Conservation (phyloP, 352 stramenopile genomes). For the Phytopythium chamaehyphon region DNA sequence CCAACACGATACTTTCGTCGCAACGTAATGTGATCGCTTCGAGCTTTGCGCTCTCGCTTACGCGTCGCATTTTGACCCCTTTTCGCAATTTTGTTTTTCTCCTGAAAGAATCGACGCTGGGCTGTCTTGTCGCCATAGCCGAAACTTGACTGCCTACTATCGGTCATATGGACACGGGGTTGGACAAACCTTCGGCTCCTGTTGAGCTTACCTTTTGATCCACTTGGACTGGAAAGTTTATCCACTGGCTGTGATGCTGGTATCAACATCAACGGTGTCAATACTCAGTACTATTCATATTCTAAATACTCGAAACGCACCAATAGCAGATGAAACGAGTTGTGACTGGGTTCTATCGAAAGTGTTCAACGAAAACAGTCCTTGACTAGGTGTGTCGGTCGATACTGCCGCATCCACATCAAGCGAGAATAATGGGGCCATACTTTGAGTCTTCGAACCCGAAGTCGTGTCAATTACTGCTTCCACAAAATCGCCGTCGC, state of each 20-base stretch:
- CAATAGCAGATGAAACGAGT: constrained; percentile 25
- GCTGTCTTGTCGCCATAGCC: constrained; percentile 15
- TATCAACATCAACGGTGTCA: neutral
- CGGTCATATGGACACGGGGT: neutral
- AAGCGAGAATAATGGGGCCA: constrained; percentile 75
- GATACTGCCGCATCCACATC: constrained; percentile 31
- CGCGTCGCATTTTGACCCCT: constrained; percentile 49
- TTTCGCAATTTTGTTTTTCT: constrained; percentile 47
- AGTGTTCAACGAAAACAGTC: constrained; percentile 2
- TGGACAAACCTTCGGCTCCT: constrained; percentile 1
- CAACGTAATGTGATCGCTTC: constrained; percentile 53
- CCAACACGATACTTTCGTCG: constrained; percentile 64
- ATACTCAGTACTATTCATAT: too few species aligned
- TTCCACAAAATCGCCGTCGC: constrained; percentile 40
- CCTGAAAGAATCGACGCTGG: constrained; percentile 56
- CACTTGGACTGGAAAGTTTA: too few species aligned
- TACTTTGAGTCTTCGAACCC: constrained; percentile 61
- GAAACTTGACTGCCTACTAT: neutral
- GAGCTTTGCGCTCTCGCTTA: constrained; percentile 41
- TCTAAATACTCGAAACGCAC: neutral
- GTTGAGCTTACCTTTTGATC: too few species aligned
- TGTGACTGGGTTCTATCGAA: constrained; percentile 33
- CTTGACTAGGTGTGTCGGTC: constrained; percentile 6
- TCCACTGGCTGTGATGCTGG: neutral
- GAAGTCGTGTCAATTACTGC: constrained; percentile 61